phyloP scores from a whole-genome alignment of 2,329 filamentous ascomycete genomes.

The Fusarium nelsonii region DNA sequence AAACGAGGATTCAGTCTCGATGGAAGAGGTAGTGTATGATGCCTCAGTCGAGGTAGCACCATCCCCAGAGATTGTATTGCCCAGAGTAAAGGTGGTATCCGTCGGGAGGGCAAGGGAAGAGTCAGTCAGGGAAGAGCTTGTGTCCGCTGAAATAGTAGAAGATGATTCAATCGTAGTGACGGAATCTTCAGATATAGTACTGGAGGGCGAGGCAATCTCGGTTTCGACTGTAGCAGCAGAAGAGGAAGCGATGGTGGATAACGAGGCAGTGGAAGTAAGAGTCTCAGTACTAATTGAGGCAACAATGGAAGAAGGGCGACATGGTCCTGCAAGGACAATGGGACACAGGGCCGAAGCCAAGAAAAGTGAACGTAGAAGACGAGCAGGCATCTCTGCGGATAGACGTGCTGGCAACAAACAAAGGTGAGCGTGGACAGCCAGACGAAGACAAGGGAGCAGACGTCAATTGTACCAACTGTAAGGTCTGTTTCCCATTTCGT shows the following conservation, averaged over 20 bases:
- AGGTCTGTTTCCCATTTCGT: background rate
- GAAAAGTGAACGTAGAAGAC: background rate
- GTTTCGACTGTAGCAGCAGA: background rate
- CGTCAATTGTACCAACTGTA: background rate
- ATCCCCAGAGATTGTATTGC: no score
- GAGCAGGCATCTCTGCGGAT: background rate
- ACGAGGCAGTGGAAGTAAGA: background rate
- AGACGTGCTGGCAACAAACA: background rate
- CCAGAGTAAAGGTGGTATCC: rapidly evolving
- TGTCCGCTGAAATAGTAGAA: no score
- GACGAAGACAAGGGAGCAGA: background rate
- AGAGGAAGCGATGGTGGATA: background rate
- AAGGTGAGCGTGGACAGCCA: background rate
- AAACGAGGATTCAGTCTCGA: no score
- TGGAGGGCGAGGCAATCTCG: background rate
- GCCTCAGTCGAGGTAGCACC: background rate
- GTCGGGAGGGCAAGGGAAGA: background rate
- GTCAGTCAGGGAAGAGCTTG: background rate
- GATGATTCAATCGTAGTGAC: no score
- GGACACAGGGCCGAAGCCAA: background rate
- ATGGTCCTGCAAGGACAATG: background rate
- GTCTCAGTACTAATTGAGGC: background rate
- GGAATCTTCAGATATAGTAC: background rate
- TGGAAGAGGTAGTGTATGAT: no score
- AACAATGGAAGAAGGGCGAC: background rate